Conservation (phyloP, 176 grass and related monocot genomes). For the Alopecurus myosuroides region DNA sequence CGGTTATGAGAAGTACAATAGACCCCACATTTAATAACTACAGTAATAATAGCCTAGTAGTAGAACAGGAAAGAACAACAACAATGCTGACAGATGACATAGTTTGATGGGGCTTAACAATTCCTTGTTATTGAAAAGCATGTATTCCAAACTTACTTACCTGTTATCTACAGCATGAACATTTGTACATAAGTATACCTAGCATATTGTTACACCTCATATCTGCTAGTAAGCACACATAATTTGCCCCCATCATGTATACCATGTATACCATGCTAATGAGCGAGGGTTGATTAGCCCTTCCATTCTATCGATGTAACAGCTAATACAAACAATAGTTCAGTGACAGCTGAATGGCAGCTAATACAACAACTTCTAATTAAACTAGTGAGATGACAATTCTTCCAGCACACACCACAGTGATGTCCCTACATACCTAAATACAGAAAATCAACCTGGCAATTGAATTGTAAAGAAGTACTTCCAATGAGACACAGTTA, state of each 20-base stretch:
- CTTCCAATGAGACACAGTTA: too few species aligned
- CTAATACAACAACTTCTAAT: neutral
- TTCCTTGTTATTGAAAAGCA: neutral
- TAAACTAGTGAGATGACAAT: neutral
- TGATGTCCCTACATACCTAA: neutral
- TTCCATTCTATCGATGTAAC: neutral
- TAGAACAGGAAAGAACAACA: neutral
- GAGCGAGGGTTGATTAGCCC: neutral
- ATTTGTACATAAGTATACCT: neutral
- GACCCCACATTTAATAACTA: neutral
- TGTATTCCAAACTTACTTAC: neutral
- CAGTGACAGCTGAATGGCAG: neutral
- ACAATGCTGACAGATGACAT: neutral
- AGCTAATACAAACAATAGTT: neutral
- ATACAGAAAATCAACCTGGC: neutral
- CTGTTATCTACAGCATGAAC: neutral
- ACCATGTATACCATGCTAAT: neutral
- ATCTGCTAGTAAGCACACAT: neutral
- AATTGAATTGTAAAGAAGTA: neutral
- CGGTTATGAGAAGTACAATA: neutral
- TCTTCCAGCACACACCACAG: neutral
- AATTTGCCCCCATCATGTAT: neutral
- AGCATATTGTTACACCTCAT: neutral
- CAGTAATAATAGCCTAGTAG: neutral
- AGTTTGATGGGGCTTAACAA: neutral